Conservation (phyloP, 2,329 filamentous ascomycete species). For the Beauveria varroae region DNA sequence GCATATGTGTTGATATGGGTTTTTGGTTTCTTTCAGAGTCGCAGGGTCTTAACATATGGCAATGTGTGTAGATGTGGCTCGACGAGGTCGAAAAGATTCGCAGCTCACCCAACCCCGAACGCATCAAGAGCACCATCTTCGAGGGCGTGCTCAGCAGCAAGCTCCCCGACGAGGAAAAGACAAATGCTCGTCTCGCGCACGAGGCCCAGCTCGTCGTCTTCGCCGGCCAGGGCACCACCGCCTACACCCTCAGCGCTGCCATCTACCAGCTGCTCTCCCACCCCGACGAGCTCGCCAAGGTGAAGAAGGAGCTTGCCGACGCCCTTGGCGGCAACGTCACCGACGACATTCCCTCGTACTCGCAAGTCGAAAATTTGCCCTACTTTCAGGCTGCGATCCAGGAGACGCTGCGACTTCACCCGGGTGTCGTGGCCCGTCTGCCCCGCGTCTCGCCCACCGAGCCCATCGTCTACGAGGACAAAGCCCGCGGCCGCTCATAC, state of each 20-base stretch:
- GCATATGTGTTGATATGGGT: too few species aligned
- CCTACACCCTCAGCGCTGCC: slow-evolving; percentile 6
- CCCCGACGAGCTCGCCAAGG: background rate
- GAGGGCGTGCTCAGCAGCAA: slow-evolving; percentile 3
- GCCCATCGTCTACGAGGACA: slow-evolving; percentile 24
- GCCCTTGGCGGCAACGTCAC: background rate
- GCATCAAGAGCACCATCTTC: slow-evolving; percentile 9
- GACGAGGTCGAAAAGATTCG: slow-evolving; percentile 9
- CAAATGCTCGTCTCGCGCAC: background rate
- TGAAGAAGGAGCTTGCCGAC: slow-evolving; percentile 1
- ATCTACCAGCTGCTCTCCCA: slow-evolving; percentile 3
- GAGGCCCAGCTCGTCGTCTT: slow-evolving; percentile 8
- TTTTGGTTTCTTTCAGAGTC: too few species aligned
- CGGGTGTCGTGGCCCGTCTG: slow-evolving; percentile 21
- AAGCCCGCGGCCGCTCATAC: slow-evolving; percentile 14
- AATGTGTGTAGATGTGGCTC: background rate
- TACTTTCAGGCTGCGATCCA: slow-evolving; percentile 8
- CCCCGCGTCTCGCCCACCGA: slow-evolving; percentile 21
- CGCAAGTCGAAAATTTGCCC: slow-evolving; percentile 2
- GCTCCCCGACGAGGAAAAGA: slow-evolving; percentile 9
- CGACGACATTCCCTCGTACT: background rate
- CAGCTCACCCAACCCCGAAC: background rate
- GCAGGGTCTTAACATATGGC: background rate
- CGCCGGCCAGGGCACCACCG: slow-evolving; percentile 8
- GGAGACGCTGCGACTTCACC: slow-evolving; percentile 13